Base-by-base conservation (phyloP, 2,329 filamentous ascomycete genomes). In the Dactylella cylindrospora region DNA sequence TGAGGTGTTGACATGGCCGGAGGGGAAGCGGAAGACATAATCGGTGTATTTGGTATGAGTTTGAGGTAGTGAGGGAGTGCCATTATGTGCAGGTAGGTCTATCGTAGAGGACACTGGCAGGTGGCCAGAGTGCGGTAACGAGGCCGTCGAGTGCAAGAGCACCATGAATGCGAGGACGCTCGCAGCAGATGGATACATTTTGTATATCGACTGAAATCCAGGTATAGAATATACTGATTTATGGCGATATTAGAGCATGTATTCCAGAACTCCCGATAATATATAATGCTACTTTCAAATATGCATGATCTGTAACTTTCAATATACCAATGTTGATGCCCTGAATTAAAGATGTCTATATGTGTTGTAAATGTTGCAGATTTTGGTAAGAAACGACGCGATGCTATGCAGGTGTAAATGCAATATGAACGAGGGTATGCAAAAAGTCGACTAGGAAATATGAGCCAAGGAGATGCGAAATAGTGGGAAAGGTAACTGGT, bases 291-390 rank as follows among this genome's bases (percentile, higher is more conserved):
- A n/a, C n/a, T 13, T 28, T 31, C 25, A 15, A 33, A 45, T 15
- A 2, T 26, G 39, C 23, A 45, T 29, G 26, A 28, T 44, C 9
- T 31, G 12, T 8, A 9, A 29, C n/a, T 8, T 28, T 15, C 12
- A 7, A 17, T n/a, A n/a, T n/a, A n/a, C n/a, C n/a, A n/a, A n/a
- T n/a, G n/a, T 19, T 12, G 26, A 40, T 33, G 32, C 41, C 32
- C 32, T 40, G 32, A 45, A n/a, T n/a, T n/a, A n/a, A n/a, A n/a
- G n/a, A n/a, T 3, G 20, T 38, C 28, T 23, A 29, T 17, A 25
- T 59, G 55, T 23, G 55, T 61, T 61, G 55, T 22, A 44, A 53
- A 47, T 61, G 55, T 61, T 53, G 55, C 36, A 61, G 4, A 32
- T 35, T 60, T 52, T 35, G 31, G 22, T 28, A 3, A 28, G 29